These are phyloP conservation scores for Prunus armeniaca DNA, from an alignment of 306 rosid species.

Conservation along the genomic window DNA sequence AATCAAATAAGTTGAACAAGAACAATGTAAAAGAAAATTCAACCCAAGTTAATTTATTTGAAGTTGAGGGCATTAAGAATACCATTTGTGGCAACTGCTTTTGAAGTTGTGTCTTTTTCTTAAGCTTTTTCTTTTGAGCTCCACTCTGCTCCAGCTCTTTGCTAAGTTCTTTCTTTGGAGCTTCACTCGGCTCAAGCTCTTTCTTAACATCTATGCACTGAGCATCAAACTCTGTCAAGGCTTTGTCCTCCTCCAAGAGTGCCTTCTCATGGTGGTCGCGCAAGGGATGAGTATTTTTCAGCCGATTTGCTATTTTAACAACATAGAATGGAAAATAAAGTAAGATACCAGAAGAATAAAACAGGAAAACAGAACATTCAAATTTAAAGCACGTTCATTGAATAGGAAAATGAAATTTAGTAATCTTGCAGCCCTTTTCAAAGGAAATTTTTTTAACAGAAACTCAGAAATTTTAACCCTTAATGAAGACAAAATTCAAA, in stretches of 20 bases:
- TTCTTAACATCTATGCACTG: slow-evolving; percentile 34
- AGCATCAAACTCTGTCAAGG: slow-evolving; percentile 14
- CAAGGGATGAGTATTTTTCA: no score
- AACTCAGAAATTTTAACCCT: neutral
- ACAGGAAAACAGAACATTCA: neutral
- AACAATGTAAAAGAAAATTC: neutral
- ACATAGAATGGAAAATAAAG: neutral
- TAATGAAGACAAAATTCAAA: neutral
- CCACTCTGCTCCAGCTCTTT: slow-evolving; percentile 25
- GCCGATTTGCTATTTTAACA: no score
- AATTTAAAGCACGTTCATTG: neutral
- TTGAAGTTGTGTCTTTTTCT: neutral
- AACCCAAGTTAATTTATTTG: neutral
- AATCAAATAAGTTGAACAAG: neutral
- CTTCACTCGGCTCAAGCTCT: slow-evolving; percentile 33
- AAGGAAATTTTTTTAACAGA: neutral
- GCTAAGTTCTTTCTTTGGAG: neutral
- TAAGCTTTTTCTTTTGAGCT: slow-evolving; percentile 1
- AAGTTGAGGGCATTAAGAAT: neutral
- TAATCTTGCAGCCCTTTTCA: neutral
- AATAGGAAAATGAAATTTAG: no score
- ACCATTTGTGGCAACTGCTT: neutral
- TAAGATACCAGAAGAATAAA: neutral
- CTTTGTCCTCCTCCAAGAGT: neutral
- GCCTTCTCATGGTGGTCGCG: no score